Evolutionary conservation across 2,329 filamentous ascomycete species (phyloP).

Genomic region (Hypoxylon sp.): DNA sequence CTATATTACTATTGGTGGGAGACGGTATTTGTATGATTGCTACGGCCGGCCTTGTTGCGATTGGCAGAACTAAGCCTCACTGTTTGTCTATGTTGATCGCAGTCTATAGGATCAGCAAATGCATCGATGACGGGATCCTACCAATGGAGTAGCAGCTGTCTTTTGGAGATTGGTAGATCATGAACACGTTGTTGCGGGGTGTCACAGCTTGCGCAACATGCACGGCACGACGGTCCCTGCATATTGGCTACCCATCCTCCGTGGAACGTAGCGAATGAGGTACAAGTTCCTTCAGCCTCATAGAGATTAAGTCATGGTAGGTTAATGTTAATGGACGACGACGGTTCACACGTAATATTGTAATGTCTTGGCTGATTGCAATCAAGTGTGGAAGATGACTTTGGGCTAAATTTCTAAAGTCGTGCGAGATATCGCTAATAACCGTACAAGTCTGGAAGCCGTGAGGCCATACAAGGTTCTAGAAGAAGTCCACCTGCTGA

Average conservation of each 20-base stretch:
- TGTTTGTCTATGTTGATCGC: conserved; percentile 6
- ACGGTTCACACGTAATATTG: not conserved
- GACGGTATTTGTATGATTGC: conserved; percentile 13
- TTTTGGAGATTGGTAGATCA: conserved; percentile 28
- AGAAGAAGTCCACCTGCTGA: not conserved
- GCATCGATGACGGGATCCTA: not conserved
- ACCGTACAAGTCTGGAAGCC: conserved; percentile 32
- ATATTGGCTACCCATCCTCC: conserved; percentile 11
- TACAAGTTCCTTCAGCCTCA: conserved; percentile 19
- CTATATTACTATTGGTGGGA: not conserved
- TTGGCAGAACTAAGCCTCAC: not conserved
- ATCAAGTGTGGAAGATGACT: not conserved
- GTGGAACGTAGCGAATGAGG: conserved; percentile 31
- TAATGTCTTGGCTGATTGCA: not conserved
- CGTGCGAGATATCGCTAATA: conserved; percentile 10
- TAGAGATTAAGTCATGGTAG: not conserved
- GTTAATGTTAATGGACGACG: not conserved
- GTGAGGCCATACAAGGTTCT: conserved; percentile 34
- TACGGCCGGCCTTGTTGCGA: not conserved
- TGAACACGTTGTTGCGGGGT: conserved; percentile 26
- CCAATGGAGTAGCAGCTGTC: conserved; percentile 16
- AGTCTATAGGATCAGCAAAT: conserved; percentile 1
- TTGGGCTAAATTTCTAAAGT: conserved; percentile 11
- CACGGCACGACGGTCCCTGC: conserved; percentile 31
- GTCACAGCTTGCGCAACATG: conserved; percentile 11